Base-by-base conservation (phyloP, 1,284 basidiomycete species). In the Naganishia albida region DNA sequence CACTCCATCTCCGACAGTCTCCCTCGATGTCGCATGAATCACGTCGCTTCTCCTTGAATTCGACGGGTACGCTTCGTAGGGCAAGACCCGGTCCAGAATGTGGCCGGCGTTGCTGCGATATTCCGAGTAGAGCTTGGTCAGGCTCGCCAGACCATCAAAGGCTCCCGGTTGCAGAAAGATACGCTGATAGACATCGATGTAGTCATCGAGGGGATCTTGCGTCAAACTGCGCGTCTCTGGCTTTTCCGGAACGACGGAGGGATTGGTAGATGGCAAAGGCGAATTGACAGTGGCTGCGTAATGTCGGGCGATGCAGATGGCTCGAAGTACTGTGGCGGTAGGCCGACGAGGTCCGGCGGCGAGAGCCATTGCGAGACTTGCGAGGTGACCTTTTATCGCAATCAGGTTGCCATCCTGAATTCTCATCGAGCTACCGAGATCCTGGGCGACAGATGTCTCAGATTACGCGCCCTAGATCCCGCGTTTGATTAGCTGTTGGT, bases 51-150 rank as follows among this genome's bases (percentile, higher is more conserved):
- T 8, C 69, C 69, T 7, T 69, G 70, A 16, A 59, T 42, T 70
- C 62, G 62, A 77, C 75, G 49, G 67, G 69, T 62, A 78, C 65
- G 46, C 81, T 67, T 85, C 85, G 69, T 86, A 85, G 3, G 82
- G 80, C 26, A 86, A 77, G 1, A 81, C 74, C 4, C 74, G 64
- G 34, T 78, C 75, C 8, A 86, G 77, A 7, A 85, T 78, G 50
- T 72, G 77, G 6, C 83, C 83, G 30, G 82, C 75, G 38, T 76
- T 73, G 18, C 76, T 43, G 1, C 60, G 62, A 30, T 63, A 67
- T n/a, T 67, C 52, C 30, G 34, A 48, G 40, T 65, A 65, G 6
- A 65, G 64, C 10, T 49, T 52, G n/a, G 28, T 34, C 23, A 60
- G 23, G 28, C 38, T 50, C 26, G 57, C 20, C 46, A 60, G 38